Evolutionary conservation across 352 stramenopile species (phyloP), one percentile per base, ranked within the genome.

Genomic region (Globisporangium nagaii): DNA sequence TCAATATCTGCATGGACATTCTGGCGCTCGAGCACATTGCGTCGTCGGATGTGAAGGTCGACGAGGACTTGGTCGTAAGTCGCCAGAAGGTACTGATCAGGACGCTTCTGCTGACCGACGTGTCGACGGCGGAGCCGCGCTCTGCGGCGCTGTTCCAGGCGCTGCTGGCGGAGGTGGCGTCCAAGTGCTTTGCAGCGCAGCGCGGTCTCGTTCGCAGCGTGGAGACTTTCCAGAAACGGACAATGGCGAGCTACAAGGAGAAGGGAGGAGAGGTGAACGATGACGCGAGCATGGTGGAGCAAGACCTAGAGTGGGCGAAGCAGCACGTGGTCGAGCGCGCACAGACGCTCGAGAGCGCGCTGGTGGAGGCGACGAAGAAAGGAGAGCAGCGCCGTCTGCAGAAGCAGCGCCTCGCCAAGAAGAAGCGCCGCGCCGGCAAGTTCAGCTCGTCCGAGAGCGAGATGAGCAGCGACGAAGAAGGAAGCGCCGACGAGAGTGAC

Each of bases 1-100:
- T 90, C 50, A 84, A 83, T 39, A 74, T 90, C 51, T 85, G 70
- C 51, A 63, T 90, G 40, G 79, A 87, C 45, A 65, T 90, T n/a
- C 53, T 90, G 13, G 76, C 79, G 2, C 49, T 90, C n/a, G 75
- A 79, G 47, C 64, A 75, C n/a, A 55, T 88, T 12, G 51, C 53
- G 15, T 47, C 28, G 7, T 51, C 41, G n/a, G 36, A 56, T 1
- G 53, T 47, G 22, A 56, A 67, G 5, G 37, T 50, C 10, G 64
- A 71, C 3, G 25, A 39, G 15, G 47, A 56, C 10, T 32, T 53
- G 35, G 19, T 63, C 12, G 54, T 84, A 12, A 69, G 60, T 31
- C 71, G 78, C 1, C 73, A 86, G 49, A 84, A 82, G 40, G 34
- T 75, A 36, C 61, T 88, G 11, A 56, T 85, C 8, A 86, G 84